Percentiles rank a stretch among this genome's conserved stretches.
phyloP scores from a whole-genome alignment of 495 filamentous ascomycete species.

The Xylaria bambusicola region DNA sequence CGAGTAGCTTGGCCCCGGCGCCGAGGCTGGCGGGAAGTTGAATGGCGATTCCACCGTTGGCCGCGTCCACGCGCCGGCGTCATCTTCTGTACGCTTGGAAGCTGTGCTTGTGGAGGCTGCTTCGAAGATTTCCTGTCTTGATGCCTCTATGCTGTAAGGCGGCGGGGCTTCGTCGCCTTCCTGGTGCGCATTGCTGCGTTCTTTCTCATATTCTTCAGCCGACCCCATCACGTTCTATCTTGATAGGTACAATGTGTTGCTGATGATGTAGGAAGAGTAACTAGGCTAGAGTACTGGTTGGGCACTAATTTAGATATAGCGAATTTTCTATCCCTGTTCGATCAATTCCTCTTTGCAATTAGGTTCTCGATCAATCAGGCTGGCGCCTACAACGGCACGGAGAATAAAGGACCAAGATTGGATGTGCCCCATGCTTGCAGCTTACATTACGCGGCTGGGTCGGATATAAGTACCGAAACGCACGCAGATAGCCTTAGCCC shows the following conservation, averaged over 20 bases:
- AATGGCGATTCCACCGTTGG: constrained; percentile 27
- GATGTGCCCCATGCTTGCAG: too few species aligned
- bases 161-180: constrained; percentile 2
- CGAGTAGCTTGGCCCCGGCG: background rate
- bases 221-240: background rate
- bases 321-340: too few species aligned
- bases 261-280: constrained; percentile 3
- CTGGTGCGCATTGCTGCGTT: background rate
- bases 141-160: constrained; percentile 11
- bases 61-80: background rate
- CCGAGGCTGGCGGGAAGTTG: constrained; percentile 26
- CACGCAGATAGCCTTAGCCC: too few species aligned
- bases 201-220: background rate
- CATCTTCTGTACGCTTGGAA: constrained; percentile 2
- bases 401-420: too few species aligned
- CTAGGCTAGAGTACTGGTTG: background rate
- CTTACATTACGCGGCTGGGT: too few species aligned
- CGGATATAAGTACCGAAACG: too few species aligned
- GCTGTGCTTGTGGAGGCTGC: background rate
- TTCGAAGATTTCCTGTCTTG: constrained; percentile 3
- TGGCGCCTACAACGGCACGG: background rate
- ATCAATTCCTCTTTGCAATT: background rate
- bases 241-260: background rate
- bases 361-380: background rate
- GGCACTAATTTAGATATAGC: too few species aligned